Percentiles rank a stretch among this genome's conserved stretches.
phyloP scores from a whole-genome alignment of 1,284 basidiomycete genomes.

The Leccinum huronense region DNA sequence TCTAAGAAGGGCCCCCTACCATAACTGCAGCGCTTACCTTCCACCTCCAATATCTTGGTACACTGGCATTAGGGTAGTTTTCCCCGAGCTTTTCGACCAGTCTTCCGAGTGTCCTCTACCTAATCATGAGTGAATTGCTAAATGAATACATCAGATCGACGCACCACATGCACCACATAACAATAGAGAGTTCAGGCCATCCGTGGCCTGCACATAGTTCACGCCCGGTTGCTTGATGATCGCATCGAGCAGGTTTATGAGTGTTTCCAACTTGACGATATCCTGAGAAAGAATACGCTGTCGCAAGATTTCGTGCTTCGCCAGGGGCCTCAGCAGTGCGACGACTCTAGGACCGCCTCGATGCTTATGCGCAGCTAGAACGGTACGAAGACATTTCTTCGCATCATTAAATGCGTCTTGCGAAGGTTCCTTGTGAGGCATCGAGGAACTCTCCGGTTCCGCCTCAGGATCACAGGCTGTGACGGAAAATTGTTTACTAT shows the following conservation, averaged over 20 bases:
- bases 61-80: not conserved
- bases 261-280: conserved; percentile 11
- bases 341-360: conserved; percentile 24
- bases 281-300: conserved; percentile 18
- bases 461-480: conserved; percentile 12
- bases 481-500: not conserved
- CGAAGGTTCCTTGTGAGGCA: not conserved
- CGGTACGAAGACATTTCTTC: conserved; percentile 9
- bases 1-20: conserved; percentile 9
- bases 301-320: conserved; percentile 17
- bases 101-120: conserved; percentile 14
- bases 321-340: conserved; percentile 25
- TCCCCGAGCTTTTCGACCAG: conserved; percentile 16
- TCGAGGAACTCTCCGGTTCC: not conserved
- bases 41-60: conserved; percentile 17
- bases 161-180: conserved; percentile 11
- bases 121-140: not conserved
- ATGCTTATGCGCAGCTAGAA: conserved; percentile 21
- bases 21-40: conserved; percentile 6
- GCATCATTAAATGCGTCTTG: conserved; percentile 12
- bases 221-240: conserved; percentile 1
- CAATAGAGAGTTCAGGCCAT: conserved; percentile 22
- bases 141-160: not conserved
- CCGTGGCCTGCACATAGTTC: conserved; percentile 26
- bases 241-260: conserved; percentile 22